Evolutionary conservation across 495 filamentous ascomycete species (phyloP).

Genomic region (Pseudomonodictys pantanalensis): DNA sequence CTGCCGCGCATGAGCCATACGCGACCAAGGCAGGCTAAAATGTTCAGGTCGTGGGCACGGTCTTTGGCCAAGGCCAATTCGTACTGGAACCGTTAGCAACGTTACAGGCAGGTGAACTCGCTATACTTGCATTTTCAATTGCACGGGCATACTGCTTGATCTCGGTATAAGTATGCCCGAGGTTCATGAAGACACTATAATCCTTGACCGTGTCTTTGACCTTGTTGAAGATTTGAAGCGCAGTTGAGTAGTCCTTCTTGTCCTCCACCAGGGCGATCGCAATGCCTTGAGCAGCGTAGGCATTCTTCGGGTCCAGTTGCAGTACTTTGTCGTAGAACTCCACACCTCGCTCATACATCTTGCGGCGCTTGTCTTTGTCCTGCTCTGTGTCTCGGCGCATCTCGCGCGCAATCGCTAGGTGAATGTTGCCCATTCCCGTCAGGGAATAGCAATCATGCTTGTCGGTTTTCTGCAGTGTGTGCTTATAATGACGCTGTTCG

Average conservation of each 20-base stretch:
- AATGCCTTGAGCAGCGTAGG: conserved; percentile 92
- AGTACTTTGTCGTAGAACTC: conserved; percentile 98
- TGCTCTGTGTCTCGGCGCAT: conserved; percentile 86
- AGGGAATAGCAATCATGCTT: conserved; percentile 96
- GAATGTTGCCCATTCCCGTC: conserved; percentile 93
- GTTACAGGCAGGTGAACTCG: not conserved
- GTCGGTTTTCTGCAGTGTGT: conserved; percentile 71
- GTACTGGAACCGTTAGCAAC: conserved; percentile 53
- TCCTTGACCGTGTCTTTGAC: conserved; percentile 86
- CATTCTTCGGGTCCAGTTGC: conserved; percentile 86
- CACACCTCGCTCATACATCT: conserved; percentile 82
- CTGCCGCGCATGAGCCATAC: conserved; percentile 87
- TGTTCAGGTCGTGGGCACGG: conserved; percentile 70
- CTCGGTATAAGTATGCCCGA: conserved; percentile 89
- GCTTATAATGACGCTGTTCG: conserved; percentile 91
- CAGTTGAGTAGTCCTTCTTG: conserved; percentile 75
- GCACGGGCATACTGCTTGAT: conserved; percentile 82
- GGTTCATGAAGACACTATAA: conserved; percentile 79
- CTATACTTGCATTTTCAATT: conserved; percentile 65
- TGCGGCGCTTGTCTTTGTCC: conserved; percentile 84
- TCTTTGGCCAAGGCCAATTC: conserved; percentile 85
- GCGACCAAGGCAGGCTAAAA: conserved; percentile 89
- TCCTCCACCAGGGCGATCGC: conserved; percentile 93
- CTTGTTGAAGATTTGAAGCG: conserved; percentile 81
- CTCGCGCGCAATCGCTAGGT: conserved; percentile 80